A percentile compares a stretch with the other conserved stretches of the same genome.
phyloP scores from a whole-genome alignment of 768 basidiomycete species.

The Phallus indusiatus region DNA sequence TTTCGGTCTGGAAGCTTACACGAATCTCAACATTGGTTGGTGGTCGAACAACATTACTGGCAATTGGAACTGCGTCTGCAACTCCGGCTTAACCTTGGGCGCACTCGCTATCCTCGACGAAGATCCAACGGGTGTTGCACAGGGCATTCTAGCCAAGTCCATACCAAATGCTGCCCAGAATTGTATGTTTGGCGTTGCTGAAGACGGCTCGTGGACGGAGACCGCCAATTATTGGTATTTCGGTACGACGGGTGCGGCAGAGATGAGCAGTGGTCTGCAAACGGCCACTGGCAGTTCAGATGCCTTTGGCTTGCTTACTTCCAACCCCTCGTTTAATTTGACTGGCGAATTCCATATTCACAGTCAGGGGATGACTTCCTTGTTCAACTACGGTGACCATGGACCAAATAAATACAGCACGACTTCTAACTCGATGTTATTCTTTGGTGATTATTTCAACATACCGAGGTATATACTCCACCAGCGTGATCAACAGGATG shows the following conservation, averaged over 20 bases:
- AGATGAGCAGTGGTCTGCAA: slow-evolving; percentile 74
- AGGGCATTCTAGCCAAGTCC: slow-evolving; percentile 55
- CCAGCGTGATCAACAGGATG: slow-evolving; percentile 83
- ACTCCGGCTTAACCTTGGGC: slow-evolving; percentile 80
- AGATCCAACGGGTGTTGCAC: slow-evolving; percentile 65
- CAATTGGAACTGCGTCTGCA: slow-evolving; percentile 99
- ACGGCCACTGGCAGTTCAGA: slow-evolving; percentile 75
- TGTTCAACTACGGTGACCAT: slow-evolving; percentile 78
- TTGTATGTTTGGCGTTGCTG: slow-evolving; percentile 52
- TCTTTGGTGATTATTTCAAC: slow-evolving; percentile 63
- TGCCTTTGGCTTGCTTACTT: slow-evolving; percentile 50
- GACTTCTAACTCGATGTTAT: slow-evolving; percentile 82
- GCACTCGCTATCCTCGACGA: slow-evolving; percentile 86
- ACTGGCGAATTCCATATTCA: slow-evolving; percentile 91
- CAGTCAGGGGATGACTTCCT: slow-evolving; percentile 69
- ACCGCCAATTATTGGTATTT: slow-evolving; percentile 96
- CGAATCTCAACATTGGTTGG: slow-evolving; percentile 47
- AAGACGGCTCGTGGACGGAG: slow-evolving; percentile 89
- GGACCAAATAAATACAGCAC: slow-evolving; percentile 93
- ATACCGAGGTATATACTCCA: slow-evolving; percentile 70
- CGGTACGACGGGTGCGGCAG: slow-evolving; percentile 83
- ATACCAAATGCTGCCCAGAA: slow-evolving; percentile 67
- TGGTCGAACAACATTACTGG: slow-evolving; percentile 64
- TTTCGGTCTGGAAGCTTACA: slow-evolving; percentile 49
- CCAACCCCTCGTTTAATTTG: slow-evolving; percentile 59